phyloP scores from a whole-genome alignment of 345 rosid genomes.

The Clausena lansium region DNA sequence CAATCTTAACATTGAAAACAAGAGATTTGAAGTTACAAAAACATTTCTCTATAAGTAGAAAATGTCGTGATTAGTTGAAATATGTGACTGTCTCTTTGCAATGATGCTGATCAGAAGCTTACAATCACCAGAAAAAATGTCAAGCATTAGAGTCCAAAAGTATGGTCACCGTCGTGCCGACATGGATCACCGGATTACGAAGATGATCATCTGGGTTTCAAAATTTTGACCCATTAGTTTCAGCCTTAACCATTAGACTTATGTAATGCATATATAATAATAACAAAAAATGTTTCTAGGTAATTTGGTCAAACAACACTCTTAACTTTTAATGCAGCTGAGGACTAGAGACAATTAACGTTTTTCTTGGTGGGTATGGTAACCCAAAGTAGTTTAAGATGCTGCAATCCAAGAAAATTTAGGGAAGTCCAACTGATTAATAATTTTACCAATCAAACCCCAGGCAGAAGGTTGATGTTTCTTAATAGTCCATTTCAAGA shows the following conservation, averaged over 20 bases:
- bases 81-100: conserved; percentile 11
- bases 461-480: too few relatives aligned
- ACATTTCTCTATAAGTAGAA: neutral
- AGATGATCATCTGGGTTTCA: neutral
- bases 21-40: neutral
- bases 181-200: neutral
- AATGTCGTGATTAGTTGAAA: neutral
- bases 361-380: neutral
- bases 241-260: neutral
- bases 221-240: neutral
- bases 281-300: neutral
- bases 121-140: neutral
- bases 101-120: neutral
- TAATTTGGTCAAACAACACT: neutral
- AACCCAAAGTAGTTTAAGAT: neutral
- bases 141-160: conserved; percentile 19
- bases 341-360: neutral
- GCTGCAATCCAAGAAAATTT: neutral
- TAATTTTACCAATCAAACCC: neutral
- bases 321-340: neutral
- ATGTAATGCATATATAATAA: neutral
- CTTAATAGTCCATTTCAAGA: too few relatives aligned
- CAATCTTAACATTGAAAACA: conserved; percentile 7
- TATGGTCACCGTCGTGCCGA: neutral
- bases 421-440: neutral